Conservation (phyloP, 176 grass and related monocot species). For the Carex kokanica region DNA sequence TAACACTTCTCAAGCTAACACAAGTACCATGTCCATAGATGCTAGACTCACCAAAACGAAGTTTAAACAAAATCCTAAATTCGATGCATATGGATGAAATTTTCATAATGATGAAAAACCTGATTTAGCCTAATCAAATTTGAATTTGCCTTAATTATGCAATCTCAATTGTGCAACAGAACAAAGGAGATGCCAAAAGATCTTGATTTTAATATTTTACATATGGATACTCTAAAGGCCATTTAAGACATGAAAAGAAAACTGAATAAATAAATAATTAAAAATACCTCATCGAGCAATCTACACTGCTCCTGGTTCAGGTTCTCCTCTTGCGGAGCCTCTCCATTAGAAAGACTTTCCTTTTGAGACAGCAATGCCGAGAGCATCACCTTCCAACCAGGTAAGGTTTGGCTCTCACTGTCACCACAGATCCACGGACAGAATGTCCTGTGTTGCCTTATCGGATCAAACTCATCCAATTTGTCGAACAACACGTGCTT, state of each 20-base stretch:
- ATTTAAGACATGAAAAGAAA: constrained; percentile 26
- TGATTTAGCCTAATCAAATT: not conserved
- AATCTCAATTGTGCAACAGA: not conserved
- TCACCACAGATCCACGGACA: constrained; percentile 85
- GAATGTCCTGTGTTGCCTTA: constrained; percentile 86
- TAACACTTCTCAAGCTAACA: not conserved
- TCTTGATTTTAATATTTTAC: not conserved
- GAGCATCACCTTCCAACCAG: constrained; percentile 79
- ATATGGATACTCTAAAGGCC: not conserved
- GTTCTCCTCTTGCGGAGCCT: constrained; percentile 33
- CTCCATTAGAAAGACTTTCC: constrained; percentile 30
- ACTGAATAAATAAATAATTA: constrained; percentile 24
- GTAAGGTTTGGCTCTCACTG: constrained; percentile 30
- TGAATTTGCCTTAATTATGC: not conserved
- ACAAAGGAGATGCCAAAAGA: not conserved
- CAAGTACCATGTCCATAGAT: not conserved
- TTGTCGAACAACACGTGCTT: constrained; percentile 43
- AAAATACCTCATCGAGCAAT: constrained; percentile 61
- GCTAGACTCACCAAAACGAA: not conserved
- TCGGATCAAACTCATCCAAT: constrained; percentile 72
- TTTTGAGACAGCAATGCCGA: constrained; percentile 57
- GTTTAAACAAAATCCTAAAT: not conserved
- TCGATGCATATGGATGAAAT: not conserved
- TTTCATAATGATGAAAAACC: not conserved
- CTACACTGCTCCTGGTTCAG: constrained; percentile 29